Percentiles rank a stretch among this genome's conserved stretches.
Evolutionary conservation across 371 early-diverging fungal species (phyloP).

Genomic region (Blakeslea trispora): DNA sequence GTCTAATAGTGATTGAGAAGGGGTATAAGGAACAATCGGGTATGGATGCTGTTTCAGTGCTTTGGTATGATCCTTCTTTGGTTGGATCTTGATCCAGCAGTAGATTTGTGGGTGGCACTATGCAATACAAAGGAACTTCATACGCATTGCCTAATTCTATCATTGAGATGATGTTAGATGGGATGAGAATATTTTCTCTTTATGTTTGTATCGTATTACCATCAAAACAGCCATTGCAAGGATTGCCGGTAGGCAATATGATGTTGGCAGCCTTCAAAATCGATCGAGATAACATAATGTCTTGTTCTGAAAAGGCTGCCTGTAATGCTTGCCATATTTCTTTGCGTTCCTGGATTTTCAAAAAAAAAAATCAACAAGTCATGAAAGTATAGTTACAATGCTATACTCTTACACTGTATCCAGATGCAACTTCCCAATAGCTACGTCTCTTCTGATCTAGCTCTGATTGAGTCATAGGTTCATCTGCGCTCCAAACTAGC

Average conservation of each 20-base stretch:
- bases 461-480: constrained; percentile 46
- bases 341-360: constrained; percentile 60
- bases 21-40: constrained; percentile 12
- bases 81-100: constrained; percentile 9
- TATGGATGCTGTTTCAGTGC: constrained; percentile 9
- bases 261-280: constrained; percentile 67
- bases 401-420: constrained; percentile 56
- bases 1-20: constrained; percentile 31
- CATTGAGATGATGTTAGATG: constrained; percentile 1
- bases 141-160: constrained; percentile 69
- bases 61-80: neutral
- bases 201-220: no score
- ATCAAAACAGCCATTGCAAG: constrained; percentile 74
- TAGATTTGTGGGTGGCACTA: constrained; percentile 64
- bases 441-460: constrained; percentile 55
- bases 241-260: constrained; percentile 68
- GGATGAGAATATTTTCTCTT: no score
- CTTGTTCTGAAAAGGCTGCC: constrained; percentile 49
- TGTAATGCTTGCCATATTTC: constrained; percentile 78
- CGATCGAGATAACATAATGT: constrained; percentile 55
- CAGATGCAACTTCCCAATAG: constrained; percentile 80
- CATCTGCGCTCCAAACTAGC: constrained; percentile 45
- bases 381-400: neutral
- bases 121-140: constrained; percentile 64
- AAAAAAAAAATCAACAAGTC: neutral